Evolutionary conservation across 2,329 filamentous ascomycete genomes (phyloP).

Genomic region (Fusarium pseudonygamai): DNA sequence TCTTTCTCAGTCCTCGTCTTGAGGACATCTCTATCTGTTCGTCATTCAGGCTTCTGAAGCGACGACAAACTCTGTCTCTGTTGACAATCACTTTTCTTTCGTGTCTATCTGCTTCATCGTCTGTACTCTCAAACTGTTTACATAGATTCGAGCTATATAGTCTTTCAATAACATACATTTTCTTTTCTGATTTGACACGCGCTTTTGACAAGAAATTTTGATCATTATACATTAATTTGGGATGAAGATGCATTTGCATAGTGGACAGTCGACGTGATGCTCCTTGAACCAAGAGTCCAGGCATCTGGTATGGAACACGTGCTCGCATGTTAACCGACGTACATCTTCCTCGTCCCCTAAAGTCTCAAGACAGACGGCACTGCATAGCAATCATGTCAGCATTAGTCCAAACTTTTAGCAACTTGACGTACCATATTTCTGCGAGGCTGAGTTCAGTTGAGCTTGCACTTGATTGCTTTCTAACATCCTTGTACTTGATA

Average conservation of each 20-base stretch:
- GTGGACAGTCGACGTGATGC: neutral
- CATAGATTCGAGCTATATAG: neutral
- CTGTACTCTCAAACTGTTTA: neutral
- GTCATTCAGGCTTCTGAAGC: accelerated
- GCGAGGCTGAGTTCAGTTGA: neutral
- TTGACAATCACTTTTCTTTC: neutral
- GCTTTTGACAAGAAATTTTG: neutral
- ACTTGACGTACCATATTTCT: constrained; percentile 1
- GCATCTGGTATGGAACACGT: constrained; percentile 2
- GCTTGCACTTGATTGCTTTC: neutral
- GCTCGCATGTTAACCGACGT: neutral
- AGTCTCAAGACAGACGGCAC: neutral
- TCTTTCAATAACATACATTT: neutral
- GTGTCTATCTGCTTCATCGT: neutral
- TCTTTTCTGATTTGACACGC: neutral
- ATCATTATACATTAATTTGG: neutral
- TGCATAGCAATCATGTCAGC: neutral
- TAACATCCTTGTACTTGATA: neutral
- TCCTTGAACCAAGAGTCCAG: neutral
- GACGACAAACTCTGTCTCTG: neutral
- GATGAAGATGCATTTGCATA: constrained; percentile 11
- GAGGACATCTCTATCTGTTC: neutral
- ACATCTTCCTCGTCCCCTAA: neutral
- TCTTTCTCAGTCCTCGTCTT: neutral
- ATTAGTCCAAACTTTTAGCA: accelerated